Base-by-base conservation (phyloP, 2,329 filamentous ascomycete genomes). In the Acrocalymma vagum region DNA sequence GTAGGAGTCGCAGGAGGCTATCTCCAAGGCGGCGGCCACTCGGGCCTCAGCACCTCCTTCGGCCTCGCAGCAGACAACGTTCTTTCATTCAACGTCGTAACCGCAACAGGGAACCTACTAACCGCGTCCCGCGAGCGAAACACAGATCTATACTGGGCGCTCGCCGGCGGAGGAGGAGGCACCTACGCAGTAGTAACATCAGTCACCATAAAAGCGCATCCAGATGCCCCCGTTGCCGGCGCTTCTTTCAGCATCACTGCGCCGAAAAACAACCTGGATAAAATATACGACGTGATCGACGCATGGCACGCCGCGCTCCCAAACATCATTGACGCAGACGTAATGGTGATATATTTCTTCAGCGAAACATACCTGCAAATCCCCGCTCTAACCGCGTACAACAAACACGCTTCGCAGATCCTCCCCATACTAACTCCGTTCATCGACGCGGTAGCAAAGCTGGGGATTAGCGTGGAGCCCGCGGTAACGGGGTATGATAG, bases 11-110 rank as follows among this genome's bases (percentile, higher is more conserved):
- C 56, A 11, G 79, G 58, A 14, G 55, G 58, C 13, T 58, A 54
- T 25, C 36, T 47, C 1, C 42, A 51, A 17, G 53, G 77, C 3
- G 80, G 78, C 20, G 80, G 80, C 0, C 78, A 83, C 60, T 76
- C 73, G 8, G 77, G 77, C 5, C 56, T 83, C 27, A 74, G 72
- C 13, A 69, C 70, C 16, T 63, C 72, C 30, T 76, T 75, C 49
- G 62, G 62, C 3, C 51, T 65, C 15, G 52, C 51, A 4, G 57
- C 51, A 5, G 61, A 65, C 30, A 54, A 62, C 9, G 53, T 61
- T 4, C 29, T 58, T 2, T 39, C 47, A 6, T 51, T 49, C 16
- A 42, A 62, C 22, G 57, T 63, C 18, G 58, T 60, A 2, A 59
- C 62, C 13, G 54, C 61, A 1, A 23, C 27, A 29, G 55, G 53